phyloP scores from a whole-genome alignment of 495 filamentous ascomycete genomes.

The Talaromyces thailandensis region DNA sequence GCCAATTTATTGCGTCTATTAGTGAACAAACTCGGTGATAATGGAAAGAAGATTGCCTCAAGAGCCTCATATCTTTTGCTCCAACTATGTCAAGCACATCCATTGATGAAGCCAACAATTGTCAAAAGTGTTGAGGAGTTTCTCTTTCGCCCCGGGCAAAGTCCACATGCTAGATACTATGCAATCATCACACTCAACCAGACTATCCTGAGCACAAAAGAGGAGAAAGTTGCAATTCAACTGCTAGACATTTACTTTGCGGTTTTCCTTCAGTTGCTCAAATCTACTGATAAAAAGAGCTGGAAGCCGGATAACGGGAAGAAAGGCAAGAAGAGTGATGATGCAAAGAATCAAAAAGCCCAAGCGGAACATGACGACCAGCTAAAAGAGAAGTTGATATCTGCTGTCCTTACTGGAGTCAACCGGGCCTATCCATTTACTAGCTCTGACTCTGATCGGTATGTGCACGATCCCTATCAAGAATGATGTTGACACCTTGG shows the following conservation, averaged over 20 bases:
- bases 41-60: constrained; percentile 87
- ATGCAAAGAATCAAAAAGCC: constrained; percentile 44
- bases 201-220: constrained; percentile 76
- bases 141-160: constrained; percentile 80
- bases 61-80: constrained; percentile 83
- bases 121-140: constrained; percentile 81
- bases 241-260: constrained; percentile 85
- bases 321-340: constrained; percentile 36
- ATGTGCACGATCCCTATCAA: constrained; percentile 22
- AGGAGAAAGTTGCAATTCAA: constrained; percentile 71
- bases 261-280: constrained; percentile 69
- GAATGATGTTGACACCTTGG: constrained; percentile 3
- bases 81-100: constrained; percentile 81
- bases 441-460: constrained; percentile 64
- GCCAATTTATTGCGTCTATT: constrained; percentile 83
- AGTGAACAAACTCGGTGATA: constrained; percentile 93
- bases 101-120: constrained; percentile 84
- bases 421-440: constrained; percentile 94
- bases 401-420: constrained; percentile 83
- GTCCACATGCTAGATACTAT: constrained; percentile 83
- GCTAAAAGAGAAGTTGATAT: constrained; percentile 79
- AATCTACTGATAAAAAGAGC: constrained; percentile 34
- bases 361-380: constrained; percentile 48
- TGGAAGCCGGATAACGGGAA: constrained; percentile 39
- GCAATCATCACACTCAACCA: constrained; percentile 95